These are phyloP conservation scores for Colletotrichum sp. DNA, from an alignment of 2,329 filamentous ascomycete genomes.

Conservation along the genomic window DNA sequence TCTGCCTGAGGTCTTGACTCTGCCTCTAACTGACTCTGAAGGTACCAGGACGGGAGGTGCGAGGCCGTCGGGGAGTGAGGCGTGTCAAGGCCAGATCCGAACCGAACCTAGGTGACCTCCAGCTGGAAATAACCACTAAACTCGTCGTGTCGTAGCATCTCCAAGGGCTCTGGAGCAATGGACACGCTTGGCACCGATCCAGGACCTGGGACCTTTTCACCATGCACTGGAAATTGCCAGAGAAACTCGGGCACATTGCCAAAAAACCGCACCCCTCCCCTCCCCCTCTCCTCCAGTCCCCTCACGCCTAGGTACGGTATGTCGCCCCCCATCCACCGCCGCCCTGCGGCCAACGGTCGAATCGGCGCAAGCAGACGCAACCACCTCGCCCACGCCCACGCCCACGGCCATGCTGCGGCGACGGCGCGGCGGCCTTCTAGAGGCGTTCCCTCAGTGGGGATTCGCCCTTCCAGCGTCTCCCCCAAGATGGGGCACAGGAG, in stretches of 20 bases:
- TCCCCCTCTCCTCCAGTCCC: background rate
- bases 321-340: background rate
- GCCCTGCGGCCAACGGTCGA: background rate
- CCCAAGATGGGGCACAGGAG: background rate
- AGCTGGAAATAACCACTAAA: background rate
- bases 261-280: background rate
- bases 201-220: background rate
- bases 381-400: background rate
- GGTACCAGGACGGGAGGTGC: background rate
- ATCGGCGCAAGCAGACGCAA: background rate
- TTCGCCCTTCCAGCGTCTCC: background rate
- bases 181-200: background rate
- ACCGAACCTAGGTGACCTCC: background rate
- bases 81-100: background rate
- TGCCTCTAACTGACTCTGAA: background rate
- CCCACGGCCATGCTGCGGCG: background rate
- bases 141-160: background rate
- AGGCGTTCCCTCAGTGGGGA: conserved; percentile 10
- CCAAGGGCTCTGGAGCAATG: background rate
- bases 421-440: background rate
- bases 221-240: background rate
- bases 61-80: background rate
- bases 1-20: background rate
- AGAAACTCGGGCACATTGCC: background rate
- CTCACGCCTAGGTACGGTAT: background rate